Base-by-base conservation (phyloP, 1,284 basidiomycete species). In the Afroboletus lepidellus region DNA sequence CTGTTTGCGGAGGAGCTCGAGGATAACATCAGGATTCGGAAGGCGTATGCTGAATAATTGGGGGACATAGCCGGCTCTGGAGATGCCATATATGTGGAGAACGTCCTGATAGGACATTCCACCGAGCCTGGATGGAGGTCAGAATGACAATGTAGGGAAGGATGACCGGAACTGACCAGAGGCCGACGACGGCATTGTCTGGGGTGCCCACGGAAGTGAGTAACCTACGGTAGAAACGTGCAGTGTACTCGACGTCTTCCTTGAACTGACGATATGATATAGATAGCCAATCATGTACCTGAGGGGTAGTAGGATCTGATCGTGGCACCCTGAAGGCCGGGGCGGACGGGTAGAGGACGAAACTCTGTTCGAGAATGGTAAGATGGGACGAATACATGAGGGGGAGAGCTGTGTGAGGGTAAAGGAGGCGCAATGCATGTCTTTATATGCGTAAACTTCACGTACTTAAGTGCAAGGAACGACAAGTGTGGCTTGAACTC, bases 41-140 rank as follows among this genome's bases (percentile, higher is more conserved):
- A 88, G 76, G 13, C 84, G 79, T 51, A 88, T 72, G 60, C 83
- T 85, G 72, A 88, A 86, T 29, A 88, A 68, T 57, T 89, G 86
- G 0, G 86, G 86, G 53, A 87, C 72, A 63, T 80, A 88, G 5
- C 85, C 85, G 9, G 86, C 86, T 62, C 86, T 73, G 9, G 83
- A 83, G 51, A 89, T 72, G 46, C 83, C 82, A 62, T 87, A 89
- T 56, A 88, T 82, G 57, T 85, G 83, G 25, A 88, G 69, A 27
- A 83, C 78, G 62, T 89, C 86, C 37, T 73, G 66, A 60, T 88
- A 88, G 29, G 80, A 77, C 72, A 83, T 79, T 3, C 86, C 86
- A 32, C 79, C 75, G 36, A 89, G 69, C 86, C 85, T 89, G 36
- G 23, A 50, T 56, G 38, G 52, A 29, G 24, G 46, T 51, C 27